Base-by-base conservation (phyloP, 148 eudicot genomes). In the Simmondsia chinensis region DNA sequence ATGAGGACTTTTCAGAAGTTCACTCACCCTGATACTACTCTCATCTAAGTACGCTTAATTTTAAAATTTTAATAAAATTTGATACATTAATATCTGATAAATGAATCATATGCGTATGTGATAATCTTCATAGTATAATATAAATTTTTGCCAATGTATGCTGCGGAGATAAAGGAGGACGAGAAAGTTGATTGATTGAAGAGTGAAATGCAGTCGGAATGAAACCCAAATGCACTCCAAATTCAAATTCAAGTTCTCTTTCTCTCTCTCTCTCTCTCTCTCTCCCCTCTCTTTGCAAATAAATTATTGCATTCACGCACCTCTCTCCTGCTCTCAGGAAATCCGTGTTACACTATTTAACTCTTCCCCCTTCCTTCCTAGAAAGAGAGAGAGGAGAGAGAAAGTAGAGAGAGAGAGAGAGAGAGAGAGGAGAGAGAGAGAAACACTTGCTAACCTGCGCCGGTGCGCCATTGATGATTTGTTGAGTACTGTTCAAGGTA, bases 131-230 rank as follows among this genome's bases (percentile, higher is more conserved):
- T n/a, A n/a, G n/a, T n/a, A n/a, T n/a, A n/a, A n/a, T n/a, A n/a
- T n/a, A n/a, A n/a, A n/a, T n/a, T n/a, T n/a, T n/a, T n/a, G n/a
- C 62, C 68, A 20, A 42, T 20, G 35, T 53, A 42, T 31, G 46
- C 34, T 63, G 64, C 60, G 64, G 64, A 28, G 73, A 62, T 63
- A 48, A 56, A 68, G 68, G 68, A 28, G 31, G 31, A 28, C 31
- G 6, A 13, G 48, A 15, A 22, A 40, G 16, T 44, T 45, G 65
- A 58, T 36, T 57, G 51, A 28, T 40, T 41, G 50, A 63, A 48
- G 6, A 57, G 25, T 63, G 46, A 87, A 81, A 87, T 79, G 76
- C 39, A 43, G 86, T 88, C 96, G 94, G 91, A 88, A 88, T 88
- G 83, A 80, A 88, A 80, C 68, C 57, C 64, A 80, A 80, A 77